Conservation (phyloP, 169 alveolate species). For the Cryptosporidium muris region DNA sequence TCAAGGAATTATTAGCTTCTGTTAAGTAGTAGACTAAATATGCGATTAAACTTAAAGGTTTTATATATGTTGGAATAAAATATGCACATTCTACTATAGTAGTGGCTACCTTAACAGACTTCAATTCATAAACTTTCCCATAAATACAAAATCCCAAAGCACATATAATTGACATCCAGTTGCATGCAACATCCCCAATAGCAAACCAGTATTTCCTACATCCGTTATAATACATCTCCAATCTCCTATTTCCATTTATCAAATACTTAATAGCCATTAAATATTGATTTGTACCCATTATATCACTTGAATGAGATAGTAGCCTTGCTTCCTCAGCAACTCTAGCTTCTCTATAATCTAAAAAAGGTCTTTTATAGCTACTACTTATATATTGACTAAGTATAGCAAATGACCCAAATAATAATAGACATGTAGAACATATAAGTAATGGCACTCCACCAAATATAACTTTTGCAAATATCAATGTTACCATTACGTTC, state of each 20-base stretch:
- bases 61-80: conserved; percentile 31
- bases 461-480: conserved; percentile 35
- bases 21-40: conserved; percentile 40
- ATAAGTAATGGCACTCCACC: conserved; percentile 5
- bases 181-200: conserved; percentile 28
- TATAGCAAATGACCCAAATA: conserved; percentile 9
- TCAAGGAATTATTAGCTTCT: conserved; percentile 41
- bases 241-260: conserved; percentile 4
- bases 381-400: conserved; percentile 46
- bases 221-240: conserved; percentile 53
- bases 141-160: conserved; percentile 23
- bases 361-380: conserved; percentile 22
- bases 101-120: conserved; percentile 1
- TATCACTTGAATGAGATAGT: conserved; percentile 26
- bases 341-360: conserved; percentile 59
- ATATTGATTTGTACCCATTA: conserved; percentile 15
- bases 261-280: conserved; percentile 8
- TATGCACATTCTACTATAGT: conserved; percentile 30
- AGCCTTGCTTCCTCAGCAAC: conserved; percentile 21
- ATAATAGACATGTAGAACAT: background rate
- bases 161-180: conserved; percentile 58
- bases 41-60: conserved; percentile 49
- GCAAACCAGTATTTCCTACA: conserved; percentile 56
- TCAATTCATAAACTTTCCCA: conserved; percentile 6
- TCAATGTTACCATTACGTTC: conserved; percentile 9